phyloP scores from a whole-genome alignment of 106 monocot genomes.

The Agapanthus africanus region DNA sequence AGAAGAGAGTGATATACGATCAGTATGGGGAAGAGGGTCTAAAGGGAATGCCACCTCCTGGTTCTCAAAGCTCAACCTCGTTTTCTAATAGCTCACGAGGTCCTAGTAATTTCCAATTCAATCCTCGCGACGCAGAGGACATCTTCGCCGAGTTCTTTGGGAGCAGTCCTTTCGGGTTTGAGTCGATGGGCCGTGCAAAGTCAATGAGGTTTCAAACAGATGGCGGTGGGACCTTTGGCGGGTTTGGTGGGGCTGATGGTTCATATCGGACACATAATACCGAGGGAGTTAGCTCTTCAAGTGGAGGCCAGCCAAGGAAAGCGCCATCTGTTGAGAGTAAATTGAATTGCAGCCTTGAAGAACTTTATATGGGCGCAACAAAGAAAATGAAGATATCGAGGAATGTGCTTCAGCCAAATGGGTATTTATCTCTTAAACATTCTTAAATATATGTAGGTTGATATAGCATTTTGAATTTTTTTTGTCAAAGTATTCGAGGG shows the following conservation, averaged over 20 bases:
- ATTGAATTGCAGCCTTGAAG: constrained; percentile 51
- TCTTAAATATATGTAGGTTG: background rate
- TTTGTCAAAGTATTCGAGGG: too few relatives aligned
- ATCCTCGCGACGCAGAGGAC: constrained; percentile 58
- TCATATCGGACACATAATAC: constrained; percentile 7
- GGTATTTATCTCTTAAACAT: constrained; percentile 20
- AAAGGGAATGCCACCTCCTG: constrained; percentile 49
- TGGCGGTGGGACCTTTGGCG: constrained; percentile 34
- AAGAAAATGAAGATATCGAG: constrained; percentile 77
- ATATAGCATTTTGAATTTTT: background rate
- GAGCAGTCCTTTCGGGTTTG: constrained; percentile 36
- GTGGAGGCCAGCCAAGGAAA: constrained; percentile 27
- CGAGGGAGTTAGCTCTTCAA: constrained; percentile 24
- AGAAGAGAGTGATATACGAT: constrained; percentile 53
- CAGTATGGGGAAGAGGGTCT: constrained; percentile 56
- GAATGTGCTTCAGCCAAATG: constrained; percentile 35
- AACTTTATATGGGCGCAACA: constrained; percentile 50
- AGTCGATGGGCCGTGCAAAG: constrained; percentile 30
- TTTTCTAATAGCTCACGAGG: constrained; percentile 19
- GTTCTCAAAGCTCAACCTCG: constrained; percentile 34
- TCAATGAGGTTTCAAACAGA: constrained; percentile 48
- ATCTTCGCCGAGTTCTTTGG: constrained; percentile 71
- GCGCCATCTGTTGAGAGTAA: constrained; percentile 53
- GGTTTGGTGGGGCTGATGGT: constrained; percentile 18
- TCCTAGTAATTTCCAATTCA: constrained; percentile 40